Conservation (phyloP, 306 rosid genomes). For the Cucumis melo region DNA sequence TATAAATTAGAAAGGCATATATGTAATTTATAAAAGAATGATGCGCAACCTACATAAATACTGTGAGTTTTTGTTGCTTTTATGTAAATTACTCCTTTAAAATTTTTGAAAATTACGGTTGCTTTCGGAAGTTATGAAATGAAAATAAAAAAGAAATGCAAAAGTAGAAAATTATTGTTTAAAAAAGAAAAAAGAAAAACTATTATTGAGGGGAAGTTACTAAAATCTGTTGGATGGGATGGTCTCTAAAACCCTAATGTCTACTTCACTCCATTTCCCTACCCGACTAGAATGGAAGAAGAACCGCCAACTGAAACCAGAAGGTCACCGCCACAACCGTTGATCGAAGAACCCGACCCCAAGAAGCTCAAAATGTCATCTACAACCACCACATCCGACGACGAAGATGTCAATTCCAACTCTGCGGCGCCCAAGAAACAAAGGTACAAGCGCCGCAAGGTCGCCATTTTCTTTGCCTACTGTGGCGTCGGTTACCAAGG, state of each 20-base stretch:
- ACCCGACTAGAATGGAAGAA: constrained; percentile 33
- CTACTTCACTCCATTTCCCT: constrained; percentile 1
- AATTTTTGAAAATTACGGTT: too few species aligned
- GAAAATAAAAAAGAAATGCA: too few species aligned
- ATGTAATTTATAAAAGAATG: too few species aligned
- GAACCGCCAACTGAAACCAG: constrained; percentile 24
- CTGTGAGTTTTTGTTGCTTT: too few species aligned
- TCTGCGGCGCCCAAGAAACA: constrained; percentile 19
- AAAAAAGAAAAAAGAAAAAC: too few species aligned
- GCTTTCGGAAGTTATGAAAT: too few species aligned
- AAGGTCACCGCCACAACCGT: constrained; percentile 23
- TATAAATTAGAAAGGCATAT: too few species aligned
- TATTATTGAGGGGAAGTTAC: not conserved
- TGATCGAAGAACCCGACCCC: constrained; percentile 29
- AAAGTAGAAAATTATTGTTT: too few species aligned
- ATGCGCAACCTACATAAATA: too few species aligned
- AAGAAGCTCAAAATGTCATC: constrained; percentile 73
- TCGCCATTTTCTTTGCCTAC: constrained; percentile 81
- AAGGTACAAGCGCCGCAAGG: constrained; percentile 69
- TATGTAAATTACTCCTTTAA: too few species aligned
- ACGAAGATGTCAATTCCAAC: constrained; percentile 30
- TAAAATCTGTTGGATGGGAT: not conserved
- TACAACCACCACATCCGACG: constrained; percentile 59
- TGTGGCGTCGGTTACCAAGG: constrained; percentile 97
- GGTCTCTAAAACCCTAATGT: constrained; percentile 6